Base-by-base conservation (phyloP, 2,329 filamentous ascomycete genomes). In the Penicillium psychrosexuale region DNA sequence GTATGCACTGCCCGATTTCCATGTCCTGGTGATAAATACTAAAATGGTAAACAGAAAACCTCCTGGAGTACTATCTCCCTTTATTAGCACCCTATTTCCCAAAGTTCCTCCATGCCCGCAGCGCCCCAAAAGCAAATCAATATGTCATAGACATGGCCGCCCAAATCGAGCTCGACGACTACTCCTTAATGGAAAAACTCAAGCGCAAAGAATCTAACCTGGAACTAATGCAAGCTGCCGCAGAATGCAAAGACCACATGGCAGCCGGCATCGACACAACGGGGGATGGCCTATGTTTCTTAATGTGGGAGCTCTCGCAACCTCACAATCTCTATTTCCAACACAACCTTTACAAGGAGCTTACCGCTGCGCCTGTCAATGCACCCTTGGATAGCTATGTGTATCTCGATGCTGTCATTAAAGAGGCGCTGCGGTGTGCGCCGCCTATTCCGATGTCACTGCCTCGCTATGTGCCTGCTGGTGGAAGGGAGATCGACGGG, bases 201-300 rank as follows among this genome's bases (percentile, higher is more conserved):
- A 82, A 66, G 72, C 83, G 63, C 76, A 83, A 72, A 69, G 72
- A 63, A 60, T 73, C 63, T 3, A 69, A 75, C 4, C 75, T 87
- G 33, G 77, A 81, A 33, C 69, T 75, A 3, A 71, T 82, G 3
- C 80, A 85, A 62, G 80, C 83, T 59, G 85, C 85, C 0, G 85
- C 86, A 19, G 87, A 90, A 69, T 87, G 84, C 62, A 80, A 87
- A 53, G 86, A 89, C 62, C 86, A 89, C 68, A 84, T 89, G 82
- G 84, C 82, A 0, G 86, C 86, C 0, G 87, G 86, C 0, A 88
- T 89, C 56, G 86, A 89, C 62, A 89, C 87, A 0, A 89, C 86
- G 0, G 85, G 86, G 15, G 86, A 89, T 61, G 84, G 79, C 0
- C 75, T 89, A 0, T 88, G 85, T 64, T 89, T 89, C 65, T 75